Evolutionary conservation across 169 alveolate species (phyloP), one percentile per base, ranked within the genome.

Genomic region (Eimeria praecox): DNA sequence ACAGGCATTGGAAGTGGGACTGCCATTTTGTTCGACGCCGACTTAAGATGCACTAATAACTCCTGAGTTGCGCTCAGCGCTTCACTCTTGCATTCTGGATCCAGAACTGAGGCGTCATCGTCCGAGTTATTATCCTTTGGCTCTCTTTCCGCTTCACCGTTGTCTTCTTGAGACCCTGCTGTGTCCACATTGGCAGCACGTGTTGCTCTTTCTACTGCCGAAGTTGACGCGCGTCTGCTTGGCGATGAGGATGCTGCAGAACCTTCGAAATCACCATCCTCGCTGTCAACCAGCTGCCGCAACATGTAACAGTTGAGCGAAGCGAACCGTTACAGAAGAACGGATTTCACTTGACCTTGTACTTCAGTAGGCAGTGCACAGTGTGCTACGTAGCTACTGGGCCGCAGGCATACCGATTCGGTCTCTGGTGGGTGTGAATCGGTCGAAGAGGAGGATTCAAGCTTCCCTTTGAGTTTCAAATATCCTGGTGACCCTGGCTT

Each of bases 51-150:
- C 89, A 10, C 30, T 12, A 66, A 75, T n/a, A 69, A 46, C 88
- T 90, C 86, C 89, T 33, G 87, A n/a, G 77, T 69, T 22, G 75
- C 88, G 33, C 62, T 33, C 42, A 90, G 75, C 30, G 94, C 66
- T 46, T 66, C 86, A 30, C 42, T 40, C 35, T 66, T 66, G 75
- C 71, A 90, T 38, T 90, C 95, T 52, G 73, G 62, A 44, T 49
- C 77, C 33, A 69, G 12, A 22, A 9, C 56, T 12, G 52, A 22
- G 38, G 10, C 59, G 54, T n/a, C 69, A 12, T 40, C 94, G 3
- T 87, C 83, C 52, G 94, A 2, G 33, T 1, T n/a, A 69, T 27
- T 49, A 0, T 49, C 52, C 22, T 89, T 27, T 12, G 38, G 20
- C 10, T 10, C 52, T 10, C 69, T 75, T 8, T 69, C 87, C 40